Evolutionary conservation across 371 early-diverging fungal species (phyloP), one percentile per base, ranked within the genome.

Genomic region (Mortierella sp.): DNA sequence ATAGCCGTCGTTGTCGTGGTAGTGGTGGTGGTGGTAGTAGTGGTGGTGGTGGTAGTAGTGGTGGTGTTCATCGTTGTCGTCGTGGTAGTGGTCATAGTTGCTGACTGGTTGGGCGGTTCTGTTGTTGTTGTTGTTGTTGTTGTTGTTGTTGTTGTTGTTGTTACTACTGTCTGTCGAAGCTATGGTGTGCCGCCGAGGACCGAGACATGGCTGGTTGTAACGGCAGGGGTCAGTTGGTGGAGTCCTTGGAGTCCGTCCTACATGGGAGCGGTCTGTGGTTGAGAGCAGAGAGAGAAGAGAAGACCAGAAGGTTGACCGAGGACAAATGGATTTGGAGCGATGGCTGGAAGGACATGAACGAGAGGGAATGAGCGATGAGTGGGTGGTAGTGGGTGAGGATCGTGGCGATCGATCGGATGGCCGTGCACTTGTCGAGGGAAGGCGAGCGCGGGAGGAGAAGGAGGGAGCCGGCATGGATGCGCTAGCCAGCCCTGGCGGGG

Each of bases 211-310:
- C n/a, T n/a, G n/a, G n/a, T n/a, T n/a, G n/a, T n/a, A n/a, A n/a
- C n/a, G n/a, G n/a, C n/a, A n/a, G n/a, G n/a, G n/a, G n/a, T n/a
- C 23, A 56, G 45, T 64, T 56, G 64, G 29, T 11, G 25, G 15
- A 50, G 46, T 44, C 43, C 50, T 48, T 15, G 25, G 60, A n/a
- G 43, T 21, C 26, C 60, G 21, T 25, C 52, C 44, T 58, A 50
- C 67, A 23, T 30, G 60, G 59, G 60, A 57, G 50, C 57, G n/a
- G 14, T 16, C 50, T 50, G 3, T 53, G 18, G 18, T 53, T 23
- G 53, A 9, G 18, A 23, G 53, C 9, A 3, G 37, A 9, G 37
- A 37, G 37, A 5, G 37, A 9, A 5, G 37, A 3, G 37, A 37
- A 9, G 37, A 5, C 3, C 5, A 37, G 5, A 37, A 37, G 37